Conservation (phyloP, 2,329 filamentous ascomycete species). For the Didymella segeticola region DNA sequence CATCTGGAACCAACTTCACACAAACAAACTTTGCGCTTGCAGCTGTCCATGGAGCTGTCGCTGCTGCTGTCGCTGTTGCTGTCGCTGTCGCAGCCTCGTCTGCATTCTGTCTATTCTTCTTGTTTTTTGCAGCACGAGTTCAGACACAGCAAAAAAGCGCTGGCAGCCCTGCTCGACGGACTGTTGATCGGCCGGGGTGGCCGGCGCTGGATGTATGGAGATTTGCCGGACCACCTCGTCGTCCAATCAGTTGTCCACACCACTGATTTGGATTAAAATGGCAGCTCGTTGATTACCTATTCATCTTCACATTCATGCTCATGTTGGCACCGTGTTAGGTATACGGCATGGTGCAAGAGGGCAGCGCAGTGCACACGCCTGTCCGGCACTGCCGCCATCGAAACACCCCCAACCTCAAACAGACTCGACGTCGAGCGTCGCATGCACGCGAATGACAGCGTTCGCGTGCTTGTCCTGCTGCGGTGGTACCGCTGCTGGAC, state of each 20-base stretch:
- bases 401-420: slow-evolving; percentile 2
- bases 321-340: no score
- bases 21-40: neutral
- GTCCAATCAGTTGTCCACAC: neutral
- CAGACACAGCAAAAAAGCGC: neutral
- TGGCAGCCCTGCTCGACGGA: neutral
- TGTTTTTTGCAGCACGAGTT: neutral
- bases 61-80: neutral
- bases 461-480: neutral
- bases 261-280: neutral
- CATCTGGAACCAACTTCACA: neutral
- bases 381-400: neutral
- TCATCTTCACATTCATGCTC: no score
- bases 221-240: slow-evolving; percentile 5
- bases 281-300: neutral
- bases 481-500: neutral
- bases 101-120: neutral
- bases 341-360: no score
- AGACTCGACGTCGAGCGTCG: slow-evolving; percentile 1
- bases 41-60: neutral
- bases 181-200: slow-evolving; percentile 1
- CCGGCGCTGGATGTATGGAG: neutral
- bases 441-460: slow-evolving; percentile 4
- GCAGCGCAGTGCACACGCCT: no score
- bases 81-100: neutral